Base-by-base conservation (phyloP, 495 filamentous ascomycete genomes). In the Neurospora tetrasperma region DNA sequence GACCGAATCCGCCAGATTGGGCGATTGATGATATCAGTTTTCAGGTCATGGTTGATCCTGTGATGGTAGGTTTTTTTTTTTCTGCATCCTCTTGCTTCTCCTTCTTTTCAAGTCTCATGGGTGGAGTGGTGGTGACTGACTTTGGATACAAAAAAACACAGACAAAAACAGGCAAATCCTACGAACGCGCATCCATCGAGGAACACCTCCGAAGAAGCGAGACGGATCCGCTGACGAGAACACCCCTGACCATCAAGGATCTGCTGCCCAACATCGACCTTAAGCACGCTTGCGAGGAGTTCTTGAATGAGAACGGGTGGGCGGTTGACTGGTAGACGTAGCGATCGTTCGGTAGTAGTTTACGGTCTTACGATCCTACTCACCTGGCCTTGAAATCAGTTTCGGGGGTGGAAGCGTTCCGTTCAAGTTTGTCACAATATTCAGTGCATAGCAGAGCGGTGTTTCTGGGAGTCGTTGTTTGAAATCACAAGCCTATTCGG, bases 21-120 rank as follows among this genome's bases (percentile, higher is more conserved):
- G 84, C 92, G 0, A 86, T 99, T 59, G 96, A 98, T 78, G 91
- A 90, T 31, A 98, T 99, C 70, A 93, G 91, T 1, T 98, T 98
- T 75, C 86, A 88, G 44, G 87, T 98, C 73, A 97, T 99, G 94
- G 87, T 95, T 76, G 96, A 99, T 82, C 96, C 93, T 5, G 92
- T 96, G 14, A 85, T 94, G 20, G 89, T 91, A 81, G 78, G 86
- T 8, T 5, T 70, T 20, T 35, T 12, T 6, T 31, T 18, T 16
- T 72, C 69, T 69, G 23, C 35, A 35, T 4, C 11, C 41, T 11
- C 41, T 35, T 73, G 42, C 70, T 66, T 70, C 14, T 40, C 48
- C 4, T 6, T 6, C 35, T 38, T 5, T 5, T 0, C 35, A 38
- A 5, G 35, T 38, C 35, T 38, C 0, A 0, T 38, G 35, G 35